Percentiles rank a stretch among this genome's conserved stretches.
phyloP scores from a whole-genome alignment of 129 eudicot species.

The Flaveria sonorensis region DNA sequence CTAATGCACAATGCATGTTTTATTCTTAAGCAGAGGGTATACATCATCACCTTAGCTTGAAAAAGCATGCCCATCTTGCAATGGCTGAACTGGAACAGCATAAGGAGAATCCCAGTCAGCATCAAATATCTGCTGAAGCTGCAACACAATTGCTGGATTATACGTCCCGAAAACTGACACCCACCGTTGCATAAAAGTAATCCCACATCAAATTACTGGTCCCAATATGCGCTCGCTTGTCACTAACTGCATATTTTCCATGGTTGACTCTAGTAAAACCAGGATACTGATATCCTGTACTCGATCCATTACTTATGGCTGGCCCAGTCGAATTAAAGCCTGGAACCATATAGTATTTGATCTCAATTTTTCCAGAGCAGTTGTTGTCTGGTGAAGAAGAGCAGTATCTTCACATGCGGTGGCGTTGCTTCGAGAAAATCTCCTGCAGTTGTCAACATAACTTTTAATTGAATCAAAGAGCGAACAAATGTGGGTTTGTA shows the following conservation, averaged over 20 bases:
- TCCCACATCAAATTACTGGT: conserved; percentile 89
- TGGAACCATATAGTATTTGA: conserved; percentile 76
- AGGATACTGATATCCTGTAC: conserved; percentile 65
- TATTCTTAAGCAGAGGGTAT: conserved; percentile 2
- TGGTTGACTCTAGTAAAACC: conserved; percentile 76
- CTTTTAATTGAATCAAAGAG: neutral
- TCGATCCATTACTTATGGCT: conserved; percentile 50
- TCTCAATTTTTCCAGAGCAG: conserved; percentile 79
- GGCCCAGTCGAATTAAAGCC: conserved; percentile 77
- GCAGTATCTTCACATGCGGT: conserved; percentile 74
- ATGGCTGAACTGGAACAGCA: conserved; percentile 59
- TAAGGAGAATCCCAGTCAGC: conserved; percentile 95
- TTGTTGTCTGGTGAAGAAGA: conserved; percentile 67
- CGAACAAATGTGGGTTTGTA: neutral
- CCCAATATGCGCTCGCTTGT: conserved; percentile 75
- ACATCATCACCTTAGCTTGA: conserved; percentile 22
- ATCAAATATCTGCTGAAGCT: conserved; percentile 78
- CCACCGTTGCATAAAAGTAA: conserved; percentile 73
- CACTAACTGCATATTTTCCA: conserved; percentile 86
- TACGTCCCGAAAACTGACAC: conserved; percentile 86
- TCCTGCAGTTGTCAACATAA: conserved; percentile 41
- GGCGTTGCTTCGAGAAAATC: conserved; percentile 64
- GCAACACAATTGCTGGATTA: conserved; percentile 61
- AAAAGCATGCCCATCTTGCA: conserved; percentile 41
- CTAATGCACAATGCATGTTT: conserved; percentile 9